phyloP scores from a whole-genome alignment of 768 basidiomycete genomes.

The Auricularia auricula-judae region DNA sequence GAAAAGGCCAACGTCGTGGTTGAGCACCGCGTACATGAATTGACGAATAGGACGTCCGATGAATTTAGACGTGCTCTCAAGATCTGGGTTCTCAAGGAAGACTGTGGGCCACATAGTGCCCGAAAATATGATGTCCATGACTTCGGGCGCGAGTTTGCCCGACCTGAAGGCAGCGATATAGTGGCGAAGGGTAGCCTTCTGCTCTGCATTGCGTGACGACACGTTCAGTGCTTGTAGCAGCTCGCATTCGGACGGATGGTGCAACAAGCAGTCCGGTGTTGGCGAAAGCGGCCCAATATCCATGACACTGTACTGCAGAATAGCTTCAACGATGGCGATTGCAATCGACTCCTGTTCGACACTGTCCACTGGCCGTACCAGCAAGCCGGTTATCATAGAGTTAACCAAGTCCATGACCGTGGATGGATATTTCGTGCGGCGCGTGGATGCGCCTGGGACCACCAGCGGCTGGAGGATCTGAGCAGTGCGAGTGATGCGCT shows the following conservation, averaged over 20 bases:
- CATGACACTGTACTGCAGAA: slow-evolving; percentile 66
- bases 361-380: slow-evolving; percentile 1
- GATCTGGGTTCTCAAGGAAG: slow-evolving; percentile 73
- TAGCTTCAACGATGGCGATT: slow-evolving; percentile 60
- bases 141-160: slow-evolving; percentile 44
- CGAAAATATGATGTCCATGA: slow-evolving; percentile 49
- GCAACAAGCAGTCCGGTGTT: slow-evolving; percentile 50
- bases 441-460: slow-evolving; percentile 17
- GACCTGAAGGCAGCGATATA: slow-evolving; percentile 56
- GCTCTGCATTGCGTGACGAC: not conserved
- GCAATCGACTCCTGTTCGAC: slow-evolving; percentile 49
- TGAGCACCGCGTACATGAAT: slow-evolving; percentile 59
- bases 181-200: not conserved
- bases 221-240: not conserved
- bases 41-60: slow-evolving; percentile 51
- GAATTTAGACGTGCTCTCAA: slow-evolving; percentile 51
- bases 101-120: slow-evolving; percentile 58
- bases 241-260: slow-evolving; percentile 24
- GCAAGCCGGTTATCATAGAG: slow-evolving; percentile 1
- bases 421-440: not conserved
- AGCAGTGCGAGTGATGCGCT: slow-evolving; percentile 60
- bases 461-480: slow-evolving; percentile 42
- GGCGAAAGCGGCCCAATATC: slow-evolving; percentile 38
- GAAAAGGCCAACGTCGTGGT: slow-evolving; percentile 55
- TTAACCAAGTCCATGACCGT: slow-evolving; percentile 9